Base-by-base conservation (phyloP, 1,284 basidiomycete genomes). In the Moesziomyces parantarcticus region DNA sequence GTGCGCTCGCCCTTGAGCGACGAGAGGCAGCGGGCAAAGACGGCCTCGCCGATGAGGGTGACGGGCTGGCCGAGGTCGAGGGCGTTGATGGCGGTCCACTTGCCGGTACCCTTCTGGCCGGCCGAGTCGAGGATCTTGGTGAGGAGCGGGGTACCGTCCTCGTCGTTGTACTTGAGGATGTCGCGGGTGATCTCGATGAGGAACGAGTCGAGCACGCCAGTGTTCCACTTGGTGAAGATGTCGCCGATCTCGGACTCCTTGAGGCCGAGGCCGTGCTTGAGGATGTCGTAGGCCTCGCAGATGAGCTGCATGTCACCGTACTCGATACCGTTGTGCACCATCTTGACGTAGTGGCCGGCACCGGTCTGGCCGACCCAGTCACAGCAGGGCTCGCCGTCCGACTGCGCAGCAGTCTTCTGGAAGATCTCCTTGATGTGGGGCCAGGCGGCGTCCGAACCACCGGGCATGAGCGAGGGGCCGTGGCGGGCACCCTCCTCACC, bases 281-380 rank as follows among this genome's bases (percentile, higher is more conserved):
- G 91, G 86, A 99, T 97, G 85, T 98, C 78, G 60, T 82, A 83
- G 26, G 75, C 81, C 87, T 99, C 97, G 77, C 94, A 92, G 81
- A 99, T 99, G 84, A 99, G 88, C 86, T 99, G 97, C 97, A 99
- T 99, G 87, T 99, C 97, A 86, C 97, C 97, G 86, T 99, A 99
- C 72, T 83, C 80, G 71, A 85, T 86, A 90, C 93, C 94, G 83
- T 97, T 97, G 89, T 97, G 97, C 72, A 99, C 97, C 96, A 98
- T 95, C 89, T 97, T 97, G 85, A 95, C 92, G 85, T 94, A 96
- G 88, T 95, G 93, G 48, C 94, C 93, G 45, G 94, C 89, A 78
- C 96, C 97, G 72, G 90, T 92, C 85, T 93, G 91, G 58, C 97
- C 97, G 84, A 99, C 95, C 97, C 97, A 99, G 88, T 99, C 97